These are phyloP conservation scores for Hypericum perforatum DNA, from an alignment of 345 rosid genomes.

Conservation along the genomic window DNA sequence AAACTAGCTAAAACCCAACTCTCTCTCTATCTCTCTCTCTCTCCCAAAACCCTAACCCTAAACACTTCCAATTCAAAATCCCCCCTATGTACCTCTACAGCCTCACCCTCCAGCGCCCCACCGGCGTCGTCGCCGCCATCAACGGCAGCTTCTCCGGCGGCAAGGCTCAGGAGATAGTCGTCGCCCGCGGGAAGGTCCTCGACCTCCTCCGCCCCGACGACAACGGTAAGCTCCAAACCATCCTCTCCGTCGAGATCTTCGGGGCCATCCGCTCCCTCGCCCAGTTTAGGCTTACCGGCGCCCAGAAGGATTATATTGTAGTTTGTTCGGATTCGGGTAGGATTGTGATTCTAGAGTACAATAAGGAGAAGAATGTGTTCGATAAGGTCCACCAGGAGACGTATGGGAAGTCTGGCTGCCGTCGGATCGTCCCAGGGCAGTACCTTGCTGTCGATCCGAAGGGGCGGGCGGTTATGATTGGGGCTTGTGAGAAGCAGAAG, in stretches of 20 bases:
- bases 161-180: conserved; percentile 77
- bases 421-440: conserved; percentile 95
- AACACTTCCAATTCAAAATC: no score
- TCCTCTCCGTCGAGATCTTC: conserved; percentile 83
- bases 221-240: conserved; percentile 76
- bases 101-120: conserved; percentile 86
- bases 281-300: conserved; percentile 87
- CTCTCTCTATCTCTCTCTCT: no score
- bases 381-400: conserved; percentile 94
- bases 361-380: conserved; percentile 73
- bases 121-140: conserved; percentile 72
- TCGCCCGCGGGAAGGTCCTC: conserved; percentile 89
- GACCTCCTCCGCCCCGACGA: conserved; percentile 93
- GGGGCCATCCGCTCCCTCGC: conserved; percentile 85
- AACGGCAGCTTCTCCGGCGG: conserved; percentile 98
- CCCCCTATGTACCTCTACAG: conserved; percentile 75
- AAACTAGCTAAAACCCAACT: no score
- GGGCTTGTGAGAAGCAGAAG: conserved; percentile 96
- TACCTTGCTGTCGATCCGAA: conserved; percentile 87
- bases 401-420: conserved; percentile 88
- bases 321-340: conserved; percentile 99
- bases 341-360: conserved; percentile 82
- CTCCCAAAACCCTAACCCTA: no score
- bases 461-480: conserved; percentile 90
- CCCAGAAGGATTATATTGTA: conserved; percentile 79